Percentiles rank a stretch among this genome's conserved stretches.
These are phyloP conservation scores for Candida dajiaensis DNA, from an alignment of 805 yeast genomes.

Conservation along the genomic window DNA sequence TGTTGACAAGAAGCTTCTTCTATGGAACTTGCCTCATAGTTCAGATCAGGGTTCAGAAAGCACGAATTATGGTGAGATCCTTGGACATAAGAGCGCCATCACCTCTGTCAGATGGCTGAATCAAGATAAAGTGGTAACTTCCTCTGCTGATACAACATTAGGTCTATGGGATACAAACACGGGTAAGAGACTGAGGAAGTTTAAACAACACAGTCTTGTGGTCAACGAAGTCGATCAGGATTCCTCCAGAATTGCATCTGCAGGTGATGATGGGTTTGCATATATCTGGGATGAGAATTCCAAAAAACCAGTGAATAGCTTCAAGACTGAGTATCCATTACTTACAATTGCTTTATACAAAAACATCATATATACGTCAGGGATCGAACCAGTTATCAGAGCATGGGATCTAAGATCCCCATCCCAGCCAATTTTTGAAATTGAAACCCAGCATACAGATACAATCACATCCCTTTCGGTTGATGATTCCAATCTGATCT, in stretches of 20 bases:
- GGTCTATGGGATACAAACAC: conserved; percentile 58
- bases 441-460: conserved; percentile 39
- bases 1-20: conserved; percentile 40
- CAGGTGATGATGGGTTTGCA: conserved; percentile 59
- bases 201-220: conserved; percentile 42
- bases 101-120: conserved; percentile 52
- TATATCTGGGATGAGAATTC: conserved; percentile 61
- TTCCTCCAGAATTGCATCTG: conserved; percentile 40
- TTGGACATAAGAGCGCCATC: conserved; percentile 61
- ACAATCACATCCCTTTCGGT: conserved; percentile 51
- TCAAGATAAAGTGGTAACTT: conserved; percentile 40
- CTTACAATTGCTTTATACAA: conserved; percentile 44
- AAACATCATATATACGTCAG: conserved; percentile 46
- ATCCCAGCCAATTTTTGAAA: conserved; percentile 38
- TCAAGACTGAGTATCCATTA: conserved; percentile 52
- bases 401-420: conserved; percentile 53
- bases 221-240: conserved; percentile 48
- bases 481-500: conserved; percentile 40
- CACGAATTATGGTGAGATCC: conserved; percentile 38
- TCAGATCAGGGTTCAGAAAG: conserved; percentile 2
- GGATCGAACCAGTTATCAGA: conserved; percentile 59
- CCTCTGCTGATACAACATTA: conserved; percentile 58
- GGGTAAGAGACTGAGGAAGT: conserved; percentile 49
- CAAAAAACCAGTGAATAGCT: conserved; percentile 34
- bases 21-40: conserved; percentile 23